Percentiles rank a stretch among this genome's conserved stretches.
These are phyloP conservation scores for Micromonas commoda DNA, from an alignment of 139 green algal species.

Conservation along the genomic window DNA sequence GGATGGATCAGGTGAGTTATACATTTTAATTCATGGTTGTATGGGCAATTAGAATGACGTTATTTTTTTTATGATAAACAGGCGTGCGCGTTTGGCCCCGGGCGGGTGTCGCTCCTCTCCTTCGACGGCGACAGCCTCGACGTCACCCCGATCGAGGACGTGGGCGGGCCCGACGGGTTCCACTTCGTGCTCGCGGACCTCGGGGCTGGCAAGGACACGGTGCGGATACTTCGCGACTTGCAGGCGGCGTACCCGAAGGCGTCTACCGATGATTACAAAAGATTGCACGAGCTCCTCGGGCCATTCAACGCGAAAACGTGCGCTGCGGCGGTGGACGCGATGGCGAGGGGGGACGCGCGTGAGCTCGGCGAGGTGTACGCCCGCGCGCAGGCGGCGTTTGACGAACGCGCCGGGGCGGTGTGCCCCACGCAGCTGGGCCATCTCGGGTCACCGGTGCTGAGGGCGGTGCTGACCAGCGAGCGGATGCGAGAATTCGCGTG, in stretches of 20 bases:
- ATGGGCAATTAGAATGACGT: too few relatives aligned
- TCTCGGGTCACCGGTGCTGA: constrained; percentile 52
- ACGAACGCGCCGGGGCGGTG: constrained; percentile 43
- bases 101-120: constrained; percentile 49
- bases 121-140: constrained; percentile 50
- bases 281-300: constrained; percentile 52
- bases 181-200: constrained; percentile 44
- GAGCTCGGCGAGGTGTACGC: constrained; percentile 48
- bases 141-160: background rate
- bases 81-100: constrained; percentile 53
- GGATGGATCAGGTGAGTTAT: too few relatives aligned
- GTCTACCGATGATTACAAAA: constrained; percentile 20
- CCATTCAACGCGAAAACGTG: constrained; percentile 40
- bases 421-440: constrained; percentile 58
- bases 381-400: constrained; percentile 56
- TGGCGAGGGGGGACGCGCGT: constrained; percentile 42
- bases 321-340: constrained; percentile 34
- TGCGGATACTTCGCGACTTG: constrained; percentile 54
- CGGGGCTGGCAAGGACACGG: constrained; percentile 55
- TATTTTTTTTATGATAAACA: too few relatives aligned
- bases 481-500: background rate
- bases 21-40: too few relatives aligned
- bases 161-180: constrained; percentile 12
- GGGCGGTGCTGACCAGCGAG: constrained; percentile 25
- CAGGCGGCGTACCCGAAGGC: constrained; percentile 50